phyloP scores from a whole-genome alignment of 202 grass and related monocot genomes.

The Panicum hallii region DNA sequence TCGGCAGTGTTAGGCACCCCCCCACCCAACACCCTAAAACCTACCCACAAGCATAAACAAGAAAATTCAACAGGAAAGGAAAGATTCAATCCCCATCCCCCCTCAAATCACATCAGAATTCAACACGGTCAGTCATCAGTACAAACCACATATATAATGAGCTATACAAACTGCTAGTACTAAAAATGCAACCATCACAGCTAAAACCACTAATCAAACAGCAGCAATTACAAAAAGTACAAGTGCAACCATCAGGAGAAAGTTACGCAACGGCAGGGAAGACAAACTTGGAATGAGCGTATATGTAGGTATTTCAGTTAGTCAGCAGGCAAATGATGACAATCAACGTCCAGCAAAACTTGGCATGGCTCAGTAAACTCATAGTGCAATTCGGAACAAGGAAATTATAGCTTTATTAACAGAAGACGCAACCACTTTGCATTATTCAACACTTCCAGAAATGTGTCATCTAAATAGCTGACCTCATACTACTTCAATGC shows the following conservation, averaged over 20 bases:
- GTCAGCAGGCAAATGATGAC: not conserved
- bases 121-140: not conserved
- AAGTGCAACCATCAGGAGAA: not conserved
- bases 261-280: not conserved
- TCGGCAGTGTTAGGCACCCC: constrained; percentile 55
- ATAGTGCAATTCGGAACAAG: not conserved
- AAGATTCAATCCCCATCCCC: not conserved
- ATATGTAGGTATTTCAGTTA: not conserved
- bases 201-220: not conserved
- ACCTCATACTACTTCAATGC: not conserved
- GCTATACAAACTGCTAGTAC: not conserved
- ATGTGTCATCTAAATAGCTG: not conserved
- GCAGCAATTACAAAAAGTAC: not conserved
- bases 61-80: not conserved
- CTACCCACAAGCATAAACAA: not conserved
- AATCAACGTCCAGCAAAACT: not conserved
- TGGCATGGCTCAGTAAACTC: not conserved
- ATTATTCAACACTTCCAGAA: not conserved
- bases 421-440: not conserved
- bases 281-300: not conserved
- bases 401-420: not conserved
- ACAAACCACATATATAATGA: not conserved
- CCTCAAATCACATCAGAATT: not conserved
- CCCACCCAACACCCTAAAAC: not conserved
- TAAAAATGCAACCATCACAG: not conserved